These are phyloP conservation scores for Cornus suecica DNA, from an alignment of 148 eudicot species.

Conservation along the genomic window DNA sequence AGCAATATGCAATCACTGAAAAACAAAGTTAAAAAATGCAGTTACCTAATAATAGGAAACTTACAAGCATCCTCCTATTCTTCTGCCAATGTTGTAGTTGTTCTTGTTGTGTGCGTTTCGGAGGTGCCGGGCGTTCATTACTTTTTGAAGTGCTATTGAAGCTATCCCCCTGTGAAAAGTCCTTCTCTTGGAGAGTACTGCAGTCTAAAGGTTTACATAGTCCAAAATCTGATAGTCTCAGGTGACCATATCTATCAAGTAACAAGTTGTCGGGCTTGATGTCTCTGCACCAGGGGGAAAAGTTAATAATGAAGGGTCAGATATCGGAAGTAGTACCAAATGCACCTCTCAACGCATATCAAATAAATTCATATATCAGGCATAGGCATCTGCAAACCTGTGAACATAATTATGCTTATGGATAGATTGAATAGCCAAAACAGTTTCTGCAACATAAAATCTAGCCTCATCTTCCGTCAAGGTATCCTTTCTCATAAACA, in stretches of 20 bases:
- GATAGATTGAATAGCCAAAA: constrained; percentile 93
- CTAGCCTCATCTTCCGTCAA: constrained; percentile 85
- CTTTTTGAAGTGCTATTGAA: constrained; percentile 40
- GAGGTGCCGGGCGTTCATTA: constrained; percentile 50
- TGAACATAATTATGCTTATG: constrained; percentile 92
- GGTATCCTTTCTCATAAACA: constrained; percentile 94
- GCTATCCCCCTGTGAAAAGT: constrained; percentile 47
- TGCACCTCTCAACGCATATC: not conserved
- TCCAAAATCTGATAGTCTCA: constrained; percentile 88
- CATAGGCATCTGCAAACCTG: constrained; percentile 47
- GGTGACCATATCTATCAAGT: constrained; percentile 87
- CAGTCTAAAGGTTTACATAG: constrained; percentile 93
- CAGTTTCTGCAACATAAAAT: constrained; percentile 94
- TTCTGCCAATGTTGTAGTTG: constrained; percentile 96
- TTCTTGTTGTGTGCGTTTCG: constrained; percentile 92
- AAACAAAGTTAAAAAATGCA: constrained; percentile 5
- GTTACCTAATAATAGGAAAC: constrained; percentile 16
- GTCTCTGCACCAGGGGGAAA: constrained; percentile 55
- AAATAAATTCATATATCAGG: not conserved
- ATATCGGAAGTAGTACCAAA: not conserved
- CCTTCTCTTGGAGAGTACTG: constrained; percentile 80
- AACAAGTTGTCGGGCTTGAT: constrained; percentile 96
- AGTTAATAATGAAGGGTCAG: constrained; percentile 7
- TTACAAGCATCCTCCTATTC: constrained; percentile 92
- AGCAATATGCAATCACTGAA: not conserved